Evolutionary conservation across 345 rosid species (phyloP).

Genomic region (Lepidium sativum): DNA sequence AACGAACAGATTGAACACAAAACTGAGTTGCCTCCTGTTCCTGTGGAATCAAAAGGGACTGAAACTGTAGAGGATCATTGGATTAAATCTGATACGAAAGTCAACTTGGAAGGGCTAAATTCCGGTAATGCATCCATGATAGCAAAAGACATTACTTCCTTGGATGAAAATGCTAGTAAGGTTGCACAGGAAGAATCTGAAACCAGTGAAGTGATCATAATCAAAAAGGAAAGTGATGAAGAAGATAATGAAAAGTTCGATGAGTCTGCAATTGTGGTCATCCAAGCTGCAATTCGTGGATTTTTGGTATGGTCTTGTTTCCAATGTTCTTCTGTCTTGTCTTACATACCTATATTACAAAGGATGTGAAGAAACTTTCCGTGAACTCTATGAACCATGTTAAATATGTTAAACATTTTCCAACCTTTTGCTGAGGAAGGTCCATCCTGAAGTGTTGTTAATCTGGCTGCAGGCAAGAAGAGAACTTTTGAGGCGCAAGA

Average conservation of each 20-base stretch:
- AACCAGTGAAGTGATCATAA: constrained; percentile 25
- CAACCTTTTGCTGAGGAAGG: background rate
- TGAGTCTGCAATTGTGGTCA: constrained; percentile 42
- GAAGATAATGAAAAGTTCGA: constrained; percentile 27
- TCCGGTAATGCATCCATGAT: background rate
- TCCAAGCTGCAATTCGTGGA: constrained; percentile 54
- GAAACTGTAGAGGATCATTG: constrained; percentile 14
- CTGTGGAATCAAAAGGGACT: constrained; percentile 25
- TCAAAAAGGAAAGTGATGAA: constrained; percentile 21
- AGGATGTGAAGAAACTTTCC: background rate
- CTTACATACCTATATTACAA: background rate
- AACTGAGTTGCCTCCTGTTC: constrained; percentile 19
- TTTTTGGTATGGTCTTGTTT: constrained; percentile 40
- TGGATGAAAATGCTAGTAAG: constrained; percentile 22
- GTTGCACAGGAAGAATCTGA: constrained; percentile 24
- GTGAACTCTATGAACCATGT: background rate
- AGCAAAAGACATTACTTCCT: constrained; percentile 8
- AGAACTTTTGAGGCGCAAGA: constrained; percentile 59
- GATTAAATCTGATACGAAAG: background rate
- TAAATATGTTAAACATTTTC: background rate
- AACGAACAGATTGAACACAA: constrained; percentile 29
- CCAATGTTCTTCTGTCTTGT: background rate
- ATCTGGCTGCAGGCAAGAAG: constrained; percentile 42
- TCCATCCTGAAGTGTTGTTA: background rate
- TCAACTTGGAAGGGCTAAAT: background rate